These are phyloP conservation scores for Echites panduratus DNA, from an alignment of 257 asterid species.

Conservation along the genomic window DNA sequence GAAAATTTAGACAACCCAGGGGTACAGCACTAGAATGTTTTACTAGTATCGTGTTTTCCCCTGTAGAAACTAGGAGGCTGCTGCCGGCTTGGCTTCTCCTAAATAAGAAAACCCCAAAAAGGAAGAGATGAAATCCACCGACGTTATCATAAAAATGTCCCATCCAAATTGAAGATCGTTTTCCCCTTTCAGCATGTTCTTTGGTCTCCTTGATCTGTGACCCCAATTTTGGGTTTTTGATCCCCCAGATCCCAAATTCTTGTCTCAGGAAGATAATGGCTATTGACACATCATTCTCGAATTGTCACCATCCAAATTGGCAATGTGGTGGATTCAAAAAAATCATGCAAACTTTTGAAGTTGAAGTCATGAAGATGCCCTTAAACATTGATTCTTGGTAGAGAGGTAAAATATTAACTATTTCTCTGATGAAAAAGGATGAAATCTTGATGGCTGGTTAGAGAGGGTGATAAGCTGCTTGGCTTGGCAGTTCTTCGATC, in stretches of 20 bases:
- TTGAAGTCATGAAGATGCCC: background rate
- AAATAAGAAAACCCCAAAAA: background rate
- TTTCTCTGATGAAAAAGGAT: no score
- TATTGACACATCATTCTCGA: background rate
- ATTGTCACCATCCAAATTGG: background rate
- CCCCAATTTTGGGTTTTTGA: background rate
- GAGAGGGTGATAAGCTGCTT: background rate
- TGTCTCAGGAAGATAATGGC: background rate
- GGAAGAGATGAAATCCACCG: conserved; percentile 19
- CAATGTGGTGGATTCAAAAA: background rate
- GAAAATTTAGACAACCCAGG: conserved; percentile 5
- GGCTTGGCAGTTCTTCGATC: no score
- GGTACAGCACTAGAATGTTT: no score
- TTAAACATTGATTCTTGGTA: no score
- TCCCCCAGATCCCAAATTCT: background rate
- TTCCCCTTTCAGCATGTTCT: conserved; percentile 2
- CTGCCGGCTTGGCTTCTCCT: background rate
- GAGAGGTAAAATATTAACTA: no score
- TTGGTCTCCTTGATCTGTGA: conserved; percentile 2
- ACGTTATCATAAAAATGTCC: conserved; percentile 16
- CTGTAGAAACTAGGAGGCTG: background rate
- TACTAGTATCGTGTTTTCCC: no score
- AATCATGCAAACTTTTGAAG: background rate
- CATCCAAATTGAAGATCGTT: conserved; percentile 8
- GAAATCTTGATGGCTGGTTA: no score